Evolutionary conservation across 2,329 filamentous ascomycete genomes (phyloP), one percentile per base, ranked within the genome.

Genomic region (Botrytis cinerea): DNA sequence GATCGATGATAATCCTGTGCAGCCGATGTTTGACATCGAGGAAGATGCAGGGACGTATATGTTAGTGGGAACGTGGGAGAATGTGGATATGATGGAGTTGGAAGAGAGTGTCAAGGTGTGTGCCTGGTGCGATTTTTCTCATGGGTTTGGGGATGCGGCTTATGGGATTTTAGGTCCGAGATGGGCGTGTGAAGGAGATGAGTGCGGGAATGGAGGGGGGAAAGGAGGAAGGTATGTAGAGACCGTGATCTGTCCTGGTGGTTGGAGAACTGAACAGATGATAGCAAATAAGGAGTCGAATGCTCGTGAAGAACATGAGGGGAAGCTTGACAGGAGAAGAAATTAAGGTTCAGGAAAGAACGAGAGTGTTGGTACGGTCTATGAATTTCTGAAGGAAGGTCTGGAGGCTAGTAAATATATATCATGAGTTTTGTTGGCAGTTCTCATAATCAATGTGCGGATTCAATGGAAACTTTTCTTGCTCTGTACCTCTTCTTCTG

Each of bases 391-490:
- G 35, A 1, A 4, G 6, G 3, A 5, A n/a, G 4, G 18, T 38
- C 45, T 46, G 45, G 18, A 2, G 35, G 40, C 22, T 16, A 16
- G 14, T 9, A 32, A 9, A 22, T 20, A 20, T 18, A 2, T n/a
- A 35, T 32, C 20, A 16, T 14, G 12, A 9, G 4, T 8, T 38
- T 14, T 38, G 1, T 32, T 32, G 32, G 32, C 45, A 48, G 22
- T 38, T 18, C 20, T 35, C 5, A 20, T 14, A 2, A 25, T 60
- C n/a, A 35, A 35, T 38, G 4, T 1, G 2, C 9, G 12, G 3
- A 10, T 25, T 6, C 6, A 2, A 38, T 35, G 2, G 2, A 22
- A 12, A 4, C 2, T 35, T 59, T 14, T 18, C 2, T 12, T 1
- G 4, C 18, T 60, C 18, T 35, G 6, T 35, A 60, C 32, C 35